Conservation (phyloP, 73 alveolate species). For the Paramecium bursaria region DNA sequence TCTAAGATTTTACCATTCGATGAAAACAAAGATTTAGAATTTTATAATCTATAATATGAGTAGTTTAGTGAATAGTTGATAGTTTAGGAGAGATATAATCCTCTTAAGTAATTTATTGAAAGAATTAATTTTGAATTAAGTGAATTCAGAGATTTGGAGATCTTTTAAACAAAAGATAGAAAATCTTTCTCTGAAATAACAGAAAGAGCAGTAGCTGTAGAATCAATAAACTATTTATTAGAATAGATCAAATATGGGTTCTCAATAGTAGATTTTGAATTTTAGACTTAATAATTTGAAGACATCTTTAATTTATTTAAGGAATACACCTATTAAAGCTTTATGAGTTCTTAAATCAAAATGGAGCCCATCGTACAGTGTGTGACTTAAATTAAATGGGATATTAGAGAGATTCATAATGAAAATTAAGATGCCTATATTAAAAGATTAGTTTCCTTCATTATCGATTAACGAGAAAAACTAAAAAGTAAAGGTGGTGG, state of each 20-base stretch:
- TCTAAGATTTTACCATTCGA: background rate
- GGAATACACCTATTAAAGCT: constrained; percentile 8
- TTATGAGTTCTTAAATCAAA: background rate
- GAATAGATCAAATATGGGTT: background rate
- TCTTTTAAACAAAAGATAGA: constrained; percentile 26
- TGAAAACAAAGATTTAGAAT: constrained; percentile 35
- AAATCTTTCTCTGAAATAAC: constrained; percentile 4
- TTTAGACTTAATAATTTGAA: background rate
- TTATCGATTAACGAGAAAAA: constrained; percentile 48
- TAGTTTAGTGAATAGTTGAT: constrained; percentile 30
- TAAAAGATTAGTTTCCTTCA: constrained; percentile 23
- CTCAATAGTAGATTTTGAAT: background rate
- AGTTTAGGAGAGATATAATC: constrained; percentile 4
- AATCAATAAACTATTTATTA: constrained; percentile 11
- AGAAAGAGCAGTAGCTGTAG: constrained; percentile 59
- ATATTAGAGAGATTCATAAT: constrained; percentile 34
- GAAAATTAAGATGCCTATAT: constrained; percentile 15
- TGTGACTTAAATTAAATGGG: constrained; percentile 42
- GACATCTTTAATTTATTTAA: constrained; percentile 18
- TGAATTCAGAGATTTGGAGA: constrained; percentile 22
- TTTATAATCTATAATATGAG: background rate
- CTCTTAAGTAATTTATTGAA: constrained; percentile 3
- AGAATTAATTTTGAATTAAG: background rate
- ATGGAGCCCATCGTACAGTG: constrained; percentile 24
- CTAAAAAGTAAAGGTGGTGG: constrained; percentile 61